A percentile compares a stretch with the other conserved stretches of the same genome.
Evolutionary conservation across 495 filamentous ascomycete genomes (phyloP).

Genomic region (Aspergillus sclerotioniger): DNA sequence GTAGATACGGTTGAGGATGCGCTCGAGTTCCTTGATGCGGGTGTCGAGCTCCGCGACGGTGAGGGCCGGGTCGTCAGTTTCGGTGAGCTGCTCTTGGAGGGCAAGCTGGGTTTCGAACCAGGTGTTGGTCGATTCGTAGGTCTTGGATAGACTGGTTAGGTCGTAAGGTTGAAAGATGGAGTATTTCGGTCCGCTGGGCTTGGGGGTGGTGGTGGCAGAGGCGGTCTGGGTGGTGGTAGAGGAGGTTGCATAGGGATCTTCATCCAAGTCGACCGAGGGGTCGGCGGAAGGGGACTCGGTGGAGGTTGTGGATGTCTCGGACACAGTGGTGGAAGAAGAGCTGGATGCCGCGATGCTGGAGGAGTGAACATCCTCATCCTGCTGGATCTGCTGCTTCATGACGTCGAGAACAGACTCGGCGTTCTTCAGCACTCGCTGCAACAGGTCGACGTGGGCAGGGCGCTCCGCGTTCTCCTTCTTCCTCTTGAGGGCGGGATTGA

Average conservation of each 20-base stretch:
- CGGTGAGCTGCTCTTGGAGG: slow-evolving; percentile 63
- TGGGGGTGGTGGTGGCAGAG: slow-evolving; percentile 29
- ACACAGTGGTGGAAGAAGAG: slow-evolving; percentile 7
- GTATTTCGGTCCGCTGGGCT: slow-evolving; percentile 40
- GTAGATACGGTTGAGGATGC: slow-evolving; percentile 69
- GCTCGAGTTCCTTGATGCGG: slow-evolving; percentile 58
- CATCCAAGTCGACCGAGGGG: slow-evolving; percentile 38
- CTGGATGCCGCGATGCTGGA: slow-evolving; percentile 29
- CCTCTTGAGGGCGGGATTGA: slow-evolving; percentile 64
- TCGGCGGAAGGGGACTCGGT: slow-evolving; percentile 24
- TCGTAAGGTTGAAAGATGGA: slow-evolving; percentile 51
- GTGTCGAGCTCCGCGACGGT: slow-evolving; percentile 61
- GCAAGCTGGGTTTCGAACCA: slow-evolving; percentile 71
- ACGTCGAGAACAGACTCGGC: slow-evolving; percentile 48
- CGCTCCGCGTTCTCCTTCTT: slow-evolving; percentile 64
- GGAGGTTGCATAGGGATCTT: slow-evolving; percentile 40
- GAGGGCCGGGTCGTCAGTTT: slow-evolving; percentile 69
- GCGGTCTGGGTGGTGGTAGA: slow-evolving; percentile 28
- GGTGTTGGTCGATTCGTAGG: slow-evolving; percentile 36
- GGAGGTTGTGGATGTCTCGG: slow-evolving; percentile 26
- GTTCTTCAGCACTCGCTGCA: slow-evolving; percentile 60
- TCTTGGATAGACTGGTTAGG: slow-evolving; percentile 45
- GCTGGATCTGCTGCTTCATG: slow-evolving; percentile 42
- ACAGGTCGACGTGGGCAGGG: slow-evolving; percentile 60
- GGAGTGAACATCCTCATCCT: slow-evolving; percentile 41